A percentile compares a stretch with the other conserved stretches of the same genome.
Conservation (phyloP, 2,329 filamentous ascomycete genomes). For the Sclerotinia borealis region DNA sequence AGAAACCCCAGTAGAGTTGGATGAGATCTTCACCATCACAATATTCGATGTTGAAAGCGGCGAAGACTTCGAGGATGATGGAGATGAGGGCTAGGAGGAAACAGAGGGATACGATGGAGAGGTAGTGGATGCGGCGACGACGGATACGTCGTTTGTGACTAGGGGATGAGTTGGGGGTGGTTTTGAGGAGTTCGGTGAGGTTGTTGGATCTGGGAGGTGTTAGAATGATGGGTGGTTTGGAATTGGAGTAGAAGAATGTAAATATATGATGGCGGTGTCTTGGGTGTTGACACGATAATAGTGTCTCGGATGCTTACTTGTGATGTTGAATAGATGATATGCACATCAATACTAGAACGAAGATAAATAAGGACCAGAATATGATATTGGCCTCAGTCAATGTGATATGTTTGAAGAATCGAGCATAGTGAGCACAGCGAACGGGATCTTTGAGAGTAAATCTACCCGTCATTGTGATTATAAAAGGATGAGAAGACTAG, state of each 20-base stretch:
- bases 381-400: constrained; percentile 40
- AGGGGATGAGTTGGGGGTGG: constrained; percentile 6
- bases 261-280: too few species aligned
- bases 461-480: constrained; percentile 33
- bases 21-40: constrained; percentile 56
- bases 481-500: too few species aligned
- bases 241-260: neutral
- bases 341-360: constrained; percentile 41
- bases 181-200: constrained; percentile 16
- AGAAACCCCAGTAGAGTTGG: constrained; percentile 54
- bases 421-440: constrained; percentile 38
- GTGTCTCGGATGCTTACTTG: constrained; percentile 19
- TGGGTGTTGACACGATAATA: neutral
- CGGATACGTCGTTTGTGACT: constrained; percentile 3
- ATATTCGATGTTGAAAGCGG: constrained; percentile 38
- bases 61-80: constrained; percentile 49
- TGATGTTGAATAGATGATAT: constrained; percentile 35
- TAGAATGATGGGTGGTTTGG: neutral
- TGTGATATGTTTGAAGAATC: constrained; percentile 40
- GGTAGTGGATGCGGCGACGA: constrained; percentile 30
- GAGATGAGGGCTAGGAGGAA: constrained; percentile 40
- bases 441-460: constrained; percentile 31
- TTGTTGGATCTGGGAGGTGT: constrained; percentile 17
- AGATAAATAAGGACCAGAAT: constrained; percentile 43
- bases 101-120: constrained; percentile 40